These are phyloP conservation scores for Neopestalotiopsis clavispora DNA, from an alignment of 2,329 filamentous ascomycete genomes.

Conservation along the genomic window DNA sequence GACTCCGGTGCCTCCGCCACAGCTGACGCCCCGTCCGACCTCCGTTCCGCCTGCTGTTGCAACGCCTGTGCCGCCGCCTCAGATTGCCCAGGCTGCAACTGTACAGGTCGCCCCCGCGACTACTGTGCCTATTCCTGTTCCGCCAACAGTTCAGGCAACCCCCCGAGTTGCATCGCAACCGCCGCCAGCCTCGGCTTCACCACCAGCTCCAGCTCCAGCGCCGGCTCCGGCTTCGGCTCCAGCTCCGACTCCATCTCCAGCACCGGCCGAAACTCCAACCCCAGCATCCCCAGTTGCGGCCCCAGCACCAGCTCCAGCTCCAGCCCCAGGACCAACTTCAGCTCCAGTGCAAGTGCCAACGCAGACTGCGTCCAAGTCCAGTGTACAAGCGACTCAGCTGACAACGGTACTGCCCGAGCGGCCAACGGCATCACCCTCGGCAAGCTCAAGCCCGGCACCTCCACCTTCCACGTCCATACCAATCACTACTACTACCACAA, in stretches of 20 bases:
- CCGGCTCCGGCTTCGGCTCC: too few relatives aligned
- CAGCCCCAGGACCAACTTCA: too few relatives aligned
- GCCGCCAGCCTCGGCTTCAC: neutral
- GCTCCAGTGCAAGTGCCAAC: neutral
- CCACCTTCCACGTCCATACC: slow-evolving; percentile 29
- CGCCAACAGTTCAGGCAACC: neutral
- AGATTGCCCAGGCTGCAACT: slow-evolving; percentile 29
- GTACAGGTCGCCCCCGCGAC: slow-evolving; percentile 36
- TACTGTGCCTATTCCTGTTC: slow-evolving; percentile 34
- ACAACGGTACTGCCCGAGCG: slow-evolving; percentile 12
- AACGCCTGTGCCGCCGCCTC: slow-evolving; percentile 38
- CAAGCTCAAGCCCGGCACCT: slow-evolving; percentile 20
- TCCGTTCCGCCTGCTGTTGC: slow-evolving; percentile 37
- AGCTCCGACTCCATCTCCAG: too few relatives aligned
- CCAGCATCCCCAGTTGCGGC: too few relatives aligned
- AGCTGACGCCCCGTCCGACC: slow-evolving; percentile 38
- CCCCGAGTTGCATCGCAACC: neutral
- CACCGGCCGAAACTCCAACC: too few relatives aligned
- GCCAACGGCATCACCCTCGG: slow-evolving; percentile 11
- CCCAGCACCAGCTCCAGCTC: too few relatives aligned
- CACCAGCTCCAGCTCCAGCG: neutral
- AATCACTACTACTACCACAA: slow-evolving; percentile 27
- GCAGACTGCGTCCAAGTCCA: neutral
- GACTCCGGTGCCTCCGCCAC: slow-evolving; percentile 56
- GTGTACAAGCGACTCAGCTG: neutral